These are phyloP conservation scores for Martensiomyces pterosporus DNA, from an alignment of 192 early-diverging fungal species.

Conservation along the genomic window DNA sequence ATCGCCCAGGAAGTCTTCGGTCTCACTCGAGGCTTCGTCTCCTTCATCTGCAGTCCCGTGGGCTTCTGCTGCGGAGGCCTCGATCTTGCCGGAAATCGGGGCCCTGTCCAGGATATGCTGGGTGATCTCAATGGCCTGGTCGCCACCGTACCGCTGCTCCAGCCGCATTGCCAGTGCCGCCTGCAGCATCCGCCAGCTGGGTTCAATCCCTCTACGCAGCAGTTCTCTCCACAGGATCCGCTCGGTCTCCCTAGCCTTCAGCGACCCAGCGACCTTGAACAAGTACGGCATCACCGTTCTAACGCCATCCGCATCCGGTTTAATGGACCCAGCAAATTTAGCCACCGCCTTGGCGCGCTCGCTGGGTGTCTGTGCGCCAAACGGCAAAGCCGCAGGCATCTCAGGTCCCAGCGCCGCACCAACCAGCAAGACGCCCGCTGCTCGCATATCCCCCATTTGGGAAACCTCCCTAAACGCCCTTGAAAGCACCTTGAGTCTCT, in stretches of 20 bases:
- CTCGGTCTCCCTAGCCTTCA: constrained; percentile 17
- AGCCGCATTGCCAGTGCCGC: constrained; percentile 14
- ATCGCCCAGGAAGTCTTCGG: too few relatives aligned
- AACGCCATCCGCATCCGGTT: background rate
- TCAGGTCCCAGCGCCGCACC: constrained; percentile 23
- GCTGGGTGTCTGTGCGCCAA: constrained; percentile 13
- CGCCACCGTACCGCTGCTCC: constrained; percentile 2
- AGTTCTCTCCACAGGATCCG: constrained; percentile 28
- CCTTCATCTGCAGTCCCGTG: too few relatives aligned
- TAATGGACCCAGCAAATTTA: constrained; percentile 6
- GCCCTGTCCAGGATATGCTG: constrained; percentile 6
- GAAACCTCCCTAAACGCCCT: constrained; percentile 8
- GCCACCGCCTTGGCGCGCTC: constrained; percentile 10
- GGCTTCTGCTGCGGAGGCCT: too few relatives aligned
- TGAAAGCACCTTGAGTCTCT: constrained; percentile 13
- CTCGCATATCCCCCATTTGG: constrained; percentile 3
- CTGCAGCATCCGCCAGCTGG: constrained; percentile 12
- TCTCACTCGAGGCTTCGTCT: too few relatives aligned
- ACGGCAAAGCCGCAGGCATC: constrained; percentile 9
- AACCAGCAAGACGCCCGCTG: constrained; percentile 19
- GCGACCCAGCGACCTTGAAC: constrained; percentile 12
- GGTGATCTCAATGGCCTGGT: constrained; percentile 18
- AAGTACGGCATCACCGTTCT: constrained; percentile 14
- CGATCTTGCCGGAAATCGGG: constrained; percentile 1
- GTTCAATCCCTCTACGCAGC: constrained; percentile 23